These are phyloP conservation scores for Glycine soja DNA, from an alignment of 306 rosid genomes.

Conservation along the genomic window DNA sequence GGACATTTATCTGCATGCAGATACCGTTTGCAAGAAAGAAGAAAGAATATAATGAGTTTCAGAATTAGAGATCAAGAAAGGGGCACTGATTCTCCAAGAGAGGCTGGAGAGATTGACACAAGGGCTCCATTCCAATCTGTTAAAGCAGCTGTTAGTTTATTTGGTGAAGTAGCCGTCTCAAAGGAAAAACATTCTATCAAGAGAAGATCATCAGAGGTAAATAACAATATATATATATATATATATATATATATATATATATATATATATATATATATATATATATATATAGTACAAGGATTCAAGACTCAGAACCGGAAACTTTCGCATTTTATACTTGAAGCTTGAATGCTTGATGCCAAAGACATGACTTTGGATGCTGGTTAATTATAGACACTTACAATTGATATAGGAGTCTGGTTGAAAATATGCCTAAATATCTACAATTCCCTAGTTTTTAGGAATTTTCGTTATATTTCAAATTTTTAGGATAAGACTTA, in stretches of 20 bases:
- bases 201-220: slow-evolving; percentile 72
- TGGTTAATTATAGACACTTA: neutral
- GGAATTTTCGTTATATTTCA: too few species aligned
- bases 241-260: too few species aligned
- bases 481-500: neutral
- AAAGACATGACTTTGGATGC: neutral
- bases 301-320: neutral
- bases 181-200: slow-evolving; percentile 54
- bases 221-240: too few species aligned
- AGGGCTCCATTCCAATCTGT: slow-evolving; percentile 98
- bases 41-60: slow-evolving; percentile 54
- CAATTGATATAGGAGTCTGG: neutral
- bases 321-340: neutral
- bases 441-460: neutral
- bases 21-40: slow-evolving; percentile 2
- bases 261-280: too few species aligned
- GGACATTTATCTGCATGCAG: slow-evolving; percentile 38
- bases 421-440: neutral
- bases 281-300: too few species aligned
- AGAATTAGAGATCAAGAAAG: slow-evolving; percentile 51
- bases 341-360: neutral
- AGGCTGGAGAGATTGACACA: slow-evolving; percentile 90
- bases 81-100: slow-evolving; percentile 59
- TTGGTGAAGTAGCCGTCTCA: slow-evolving; percentile 79
- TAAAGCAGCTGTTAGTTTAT: slow-evolving; percentile 86